Evolutionary conservation across 73 alveolate genomes (phyloP).

Genomic region (Paramecium caudatum): DNA sequence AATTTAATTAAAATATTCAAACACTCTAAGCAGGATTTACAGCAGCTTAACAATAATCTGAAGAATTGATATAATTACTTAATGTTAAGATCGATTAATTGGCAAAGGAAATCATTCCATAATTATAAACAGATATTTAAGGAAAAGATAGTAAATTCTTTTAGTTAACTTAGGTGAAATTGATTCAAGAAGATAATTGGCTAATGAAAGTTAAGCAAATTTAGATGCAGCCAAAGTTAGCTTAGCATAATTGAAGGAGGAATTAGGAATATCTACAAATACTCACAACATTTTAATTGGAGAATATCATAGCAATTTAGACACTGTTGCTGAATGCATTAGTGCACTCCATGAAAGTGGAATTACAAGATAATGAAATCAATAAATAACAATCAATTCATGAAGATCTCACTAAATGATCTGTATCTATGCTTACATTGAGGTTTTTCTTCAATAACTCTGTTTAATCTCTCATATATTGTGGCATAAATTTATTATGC

Average conservation of each 20-base stretch:
- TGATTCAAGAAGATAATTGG: conserved; percentile 16
- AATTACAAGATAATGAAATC: conserved; percentile 58
- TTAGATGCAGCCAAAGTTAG: neutral
- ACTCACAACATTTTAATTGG: conserved; percentile 24
- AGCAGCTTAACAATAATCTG: neutral
- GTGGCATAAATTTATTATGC: conserved; percentile 54
- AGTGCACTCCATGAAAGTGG: conserved; percentile 56
- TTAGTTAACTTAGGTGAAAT: conserved; percentile 12
- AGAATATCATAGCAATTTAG: conserved; percentile 46
- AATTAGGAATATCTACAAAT: neutral
- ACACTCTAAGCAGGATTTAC: neutral
- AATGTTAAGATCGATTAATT: conserved; percentile 20
- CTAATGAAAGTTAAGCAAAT: conserved; percentile 14
- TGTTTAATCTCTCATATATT: conserved; percentile 30
- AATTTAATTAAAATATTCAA: conserved; percentile 1
- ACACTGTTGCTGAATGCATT: conserved; percentile 50
- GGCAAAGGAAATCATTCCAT: conserved; percentile 37
- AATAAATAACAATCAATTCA: conserved; percentile 20
- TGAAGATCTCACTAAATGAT: conserved; percentile 57
- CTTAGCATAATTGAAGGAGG: conserved; percentile 1
- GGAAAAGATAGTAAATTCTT: conserved; percentile 31
- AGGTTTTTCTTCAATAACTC: conserved; percentile 13
- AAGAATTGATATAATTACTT: conserved; percentile 8
- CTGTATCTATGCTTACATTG: conserved; percentile 18
- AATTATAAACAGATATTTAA: conserved; percentile 33